Conservation (phyloP, 2,329 filamentous ascomycete genomes). For the Helotiales sp. region DNA sequence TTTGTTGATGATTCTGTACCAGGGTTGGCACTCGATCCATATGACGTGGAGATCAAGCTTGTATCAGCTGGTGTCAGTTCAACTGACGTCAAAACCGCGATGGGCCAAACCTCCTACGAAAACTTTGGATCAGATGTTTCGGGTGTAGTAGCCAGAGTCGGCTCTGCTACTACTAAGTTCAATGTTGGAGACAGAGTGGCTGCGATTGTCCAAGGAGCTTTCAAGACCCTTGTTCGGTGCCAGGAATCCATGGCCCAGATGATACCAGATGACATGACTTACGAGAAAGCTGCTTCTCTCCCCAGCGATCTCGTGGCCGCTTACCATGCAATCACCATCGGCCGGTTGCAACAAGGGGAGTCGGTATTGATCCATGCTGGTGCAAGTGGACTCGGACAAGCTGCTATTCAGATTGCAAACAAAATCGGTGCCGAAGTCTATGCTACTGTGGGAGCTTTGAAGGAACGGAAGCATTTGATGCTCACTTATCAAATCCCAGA, state of each 20-base stretch:
- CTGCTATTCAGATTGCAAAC: conserved; percentile 11
- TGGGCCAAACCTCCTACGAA: background rate
- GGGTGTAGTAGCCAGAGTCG: conserved; percentile 28
- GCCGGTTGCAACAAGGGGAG: conserved; percentile 7
- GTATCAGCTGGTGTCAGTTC: background rate
- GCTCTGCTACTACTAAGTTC: conserved; percentile 34
- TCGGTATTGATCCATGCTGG: conserved; percentile 17
- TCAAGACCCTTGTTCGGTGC: conserved; percentile 11
- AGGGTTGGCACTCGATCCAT: background rate
- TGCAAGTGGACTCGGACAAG: conserved; percentile 14
- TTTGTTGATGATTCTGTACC: conserved; percentile 30
- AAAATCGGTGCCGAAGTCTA: conserved; percentile 11
- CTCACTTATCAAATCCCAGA: conserved; percentile 1
- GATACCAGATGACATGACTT: conserved; percentile 26
- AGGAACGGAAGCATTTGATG: conserved; percentile 5
- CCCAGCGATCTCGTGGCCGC: conserved; percentile 13
- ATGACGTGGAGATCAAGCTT: conserved; percentile 11
- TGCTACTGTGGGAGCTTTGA: background rate
- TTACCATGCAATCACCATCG: conserved; percentile 7
- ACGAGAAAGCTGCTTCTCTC: conserved; percentile 32
- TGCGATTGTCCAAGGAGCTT: conserved; percentile 10
- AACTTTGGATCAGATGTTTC: conserved; percentile 5
- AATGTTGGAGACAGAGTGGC: conserved; percentile 40
- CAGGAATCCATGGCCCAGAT: background rate
- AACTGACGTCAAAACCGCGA: conserved; percentile 1